Base-by-base conservation (phyloP, 2,329 filamentous ascomycete species). In the Sarocladium kiliense region DNA sequence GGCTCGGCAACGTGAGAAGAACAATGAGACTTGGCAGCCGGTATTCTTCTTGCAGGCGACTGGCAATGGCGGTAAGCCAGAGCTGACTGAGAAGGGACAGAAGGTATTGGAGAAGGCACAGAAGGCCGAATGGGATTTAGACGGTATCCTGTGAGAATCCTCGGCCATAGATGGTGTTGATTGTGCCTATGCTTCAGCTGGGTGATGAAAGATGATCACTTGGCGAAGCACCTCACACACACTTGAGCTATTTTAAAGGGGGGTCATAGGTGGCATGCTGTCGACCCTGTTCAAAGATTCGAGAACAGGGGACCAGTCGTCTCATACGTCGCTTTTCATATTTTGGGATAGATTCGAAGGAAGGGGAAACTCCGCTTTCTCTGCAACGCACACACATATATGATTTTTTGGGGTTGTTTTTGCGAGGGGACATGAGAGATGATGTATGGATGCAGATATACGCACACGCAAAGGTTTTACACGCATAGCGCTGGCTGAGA, bases 41-140 rank as follows among this genome's bases (percentile, higher is more conserved):
- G 79, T 91, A 42, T 99, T 96, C 74, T 99, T 99, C 72, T 85
- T 75, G 62, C 78, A 82, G 64, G 71, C 74, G 54, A 77, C 75
- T 10, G 79, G 79, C 62, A 82, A 81, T 57, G 76, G 75, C 50
- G 80, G 80, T 55, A 78, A 77, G 65, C 80, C 80, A 1, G 75
- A 79, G 39, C 72, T 83, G 58, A 81, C 78, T 3, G 77, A 78
- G 2, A 80, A 78, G 68, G 80, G 80, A 19, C 72, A 66, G 3
- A 66, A 73, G 62, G 73, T 81, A 6, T 71, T 82, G 2, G 74
- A 77, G 58, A 71, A 75, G 39, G 78, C 79, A 10, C 80, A 83
- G 61, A 74, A 75, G 63, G 74, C 69, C 34, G 75, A 81, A 21
- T 83, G 80, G 80, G 71, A 68, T 54, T 67, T 80, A 41, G 69